Evolutionary conservation across 345 rosid species (phyloP), one percentile per base, ranked within the genome.

Genomic region (Ailanthus altissimus): DNA sequence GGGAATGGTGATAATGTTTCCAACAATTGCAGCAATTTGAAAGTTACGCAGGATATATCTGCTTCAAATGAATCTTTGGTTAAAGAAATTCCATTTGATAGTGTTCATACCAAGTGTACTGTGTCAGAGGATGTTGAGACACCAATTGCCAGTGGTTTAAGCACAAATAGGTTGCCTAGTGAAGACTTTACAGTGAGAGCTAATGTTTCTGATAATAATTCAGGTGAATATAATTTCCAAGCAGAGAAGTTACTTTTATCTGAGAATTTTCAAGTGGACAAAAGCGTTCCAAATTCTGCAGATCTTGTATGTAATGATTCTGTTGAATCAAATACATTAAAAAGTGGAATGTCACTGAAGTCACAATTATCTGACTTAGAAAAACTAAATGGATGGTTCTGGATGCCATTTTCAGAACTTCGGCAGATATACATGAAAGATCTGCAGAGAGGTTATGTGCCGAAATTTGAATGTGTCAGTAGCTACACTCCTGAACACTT

Each of bases 341-440:
- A 56, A 72, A 80, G 45, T 56, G 79, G 74, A 77, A 65, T 78
- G 69, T 81, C 86, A 58, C 83, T 75, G 43, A 62, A 65, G 46
- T 87, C 91, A 63, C 74, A 67, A 11, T 80, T 75, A 56, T 79
- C 84, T n/a, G 76, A 75, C 82, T 85, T 88, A 78, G 85, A 89
- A 72, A 81, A 81, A 56, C 56, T 81, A 53, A 72, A 74, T 67
- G 95, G 88, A 77, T 94, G 99, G 97, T 91, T 87, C 83, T 97
- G 97, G 98, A 89, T 61, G 84, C 90, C 97, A 25, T 92, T 90
- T 68, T 76, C 89, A 75, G 93, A 97, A 77, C 86, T 94, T 77
- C 90, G 78, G 61, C 81, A 79, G 72, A 88, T 82, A 47, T 85
- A 83, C 72, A 67, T 84, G 80, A 89, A 81, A 23, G 91, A 91